These are phyloP conservation scores for Aspergillus floridensis DNA, from an alignment of 2,329 filamentous ascomycete genomes.

Conservation along the genomic window DNA sequence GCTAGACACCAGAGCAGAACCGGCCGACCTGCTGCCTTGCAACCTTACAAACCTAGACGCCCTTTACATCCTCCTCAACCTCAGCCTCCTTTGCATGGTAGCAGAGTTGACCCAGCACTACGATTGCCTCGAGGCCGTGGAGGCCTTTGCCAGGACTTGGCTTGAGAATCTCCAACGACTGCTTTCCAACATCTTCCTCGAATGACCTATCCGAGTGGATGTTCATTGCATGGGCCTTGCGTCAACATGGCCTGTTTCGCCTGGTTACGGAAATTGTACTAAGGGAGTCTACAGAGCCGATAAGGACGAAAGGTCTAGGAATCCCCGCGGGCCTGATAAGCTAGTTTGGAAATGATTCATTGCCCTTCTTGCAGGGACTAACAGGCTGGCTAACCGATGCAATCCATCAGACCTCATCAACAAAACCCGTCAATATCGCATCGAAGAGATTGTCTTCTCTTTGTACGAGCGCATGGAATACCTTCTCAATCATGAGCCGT, in stretches of 20 bases:
- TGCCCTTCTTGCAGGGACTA: not conserved
- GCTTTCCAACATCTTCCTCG: not conserved
- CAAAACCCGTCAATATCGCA: not conserved
- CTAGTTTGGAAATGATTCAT: not conserved
- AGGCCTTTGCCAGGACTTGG: conserved; percentile 46
- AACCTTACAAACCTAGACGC: conserved; percentile 33
- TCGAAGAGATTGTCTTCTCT: not conserved
- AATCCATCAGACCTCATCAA: not conserved
- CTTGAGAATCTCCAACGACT: conserved; percentile 26
- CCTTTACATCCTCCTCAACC: conserved; percentile 40
- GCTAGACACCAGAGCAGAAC: not conserved
- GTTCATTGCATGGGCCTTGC: conserved; percentile 11
- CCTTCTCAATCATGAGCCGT: not conserved
- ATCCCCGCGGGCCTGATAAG: not conserved
- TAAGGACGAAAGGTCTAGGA: not conserved
- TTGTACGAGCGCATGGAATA: conserved; percentile 1
- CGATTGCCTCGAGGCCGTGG: conserved; percentile 44
- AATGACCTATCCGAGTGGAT: conserved; percentile 19
- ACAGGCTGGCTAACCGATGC: not conserved
- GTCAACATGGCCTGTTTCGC: not conserved
- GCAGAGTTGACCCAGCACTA: conserved; percentile 47
- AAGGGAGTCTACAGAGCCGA: not conserved
- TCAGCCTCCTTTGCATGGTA: conserved; percentile 47
- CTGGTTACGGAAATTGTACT: conserved; percentile 2
- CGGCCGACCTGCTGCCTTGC: not conserved